These are phyloP conservation scores for Paxillus ammoniavirescens DNA, from an alignment of 768 basidiomycete species.

Conservation along the genomic window DNA sequence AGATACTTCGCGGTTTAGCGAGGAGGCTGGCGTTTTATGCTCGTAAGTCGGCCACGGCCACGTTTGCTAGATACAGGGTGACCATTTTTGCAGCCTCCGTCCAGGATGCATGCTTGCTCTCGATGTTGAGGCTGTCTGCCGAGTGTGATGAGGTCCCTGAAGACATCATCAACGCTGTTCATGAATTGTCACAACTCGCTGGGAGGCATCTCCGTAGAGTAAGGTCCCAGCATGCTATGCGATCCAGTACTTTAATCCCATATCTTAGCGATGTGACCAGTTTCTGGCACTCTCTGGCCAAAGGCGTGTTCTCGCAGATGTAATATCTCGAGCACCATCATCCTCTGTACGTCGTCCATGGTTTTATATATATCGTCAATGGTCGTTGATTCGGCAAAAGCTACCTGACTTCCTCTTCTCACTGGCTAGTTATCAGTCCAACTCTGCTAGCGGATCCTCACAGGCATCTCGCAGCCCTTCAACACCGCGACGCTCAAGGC, in stretches of 20 bases:
- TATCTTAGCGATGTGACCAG: conserved; percentile 63
- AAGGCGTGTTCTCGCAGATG: conserved; percentile 42
- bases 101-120: conserved; percentile 69
- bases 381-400: conserved; percentile 35
- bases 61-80: conserved; percentile 10
- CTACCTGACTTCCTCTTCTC: conserved; percentile 68
- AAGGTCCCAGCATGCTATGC: conserved; percentile 12
- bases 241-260: conserved; percentile 4
- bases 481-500: conserved; percentile 15
- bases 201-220: conserved; percentile 62
- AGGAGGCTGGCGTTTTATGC: conserved; percentile 38
- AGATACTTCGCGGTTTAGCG: conserved; percentile 48
- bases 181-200: conserved; percentile 40
- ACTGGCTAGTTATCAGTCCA: conserved; percentile 38
- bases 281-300: conserved; percentile 53
- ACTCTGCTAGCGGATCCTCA: background rate
- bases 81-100: conserved; percentile 49
- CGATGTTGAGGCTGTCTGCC: conserved; percentile 66
- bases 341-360: conserved; percentile 51
- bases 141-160: conserved; percentile 55
- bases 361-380: background rate
- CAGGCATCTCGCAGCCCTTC: conserved; percentile 9
- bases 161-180: conserved; percentile 42
- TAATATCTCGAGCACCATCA: conserved; percentile 49
- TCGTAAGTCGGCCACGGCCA: conserved; percentile 38